Base-by-base conservation (phyloP, 768 basidiomycete genomes). In the Infundibulicybe gibba region DNA sequence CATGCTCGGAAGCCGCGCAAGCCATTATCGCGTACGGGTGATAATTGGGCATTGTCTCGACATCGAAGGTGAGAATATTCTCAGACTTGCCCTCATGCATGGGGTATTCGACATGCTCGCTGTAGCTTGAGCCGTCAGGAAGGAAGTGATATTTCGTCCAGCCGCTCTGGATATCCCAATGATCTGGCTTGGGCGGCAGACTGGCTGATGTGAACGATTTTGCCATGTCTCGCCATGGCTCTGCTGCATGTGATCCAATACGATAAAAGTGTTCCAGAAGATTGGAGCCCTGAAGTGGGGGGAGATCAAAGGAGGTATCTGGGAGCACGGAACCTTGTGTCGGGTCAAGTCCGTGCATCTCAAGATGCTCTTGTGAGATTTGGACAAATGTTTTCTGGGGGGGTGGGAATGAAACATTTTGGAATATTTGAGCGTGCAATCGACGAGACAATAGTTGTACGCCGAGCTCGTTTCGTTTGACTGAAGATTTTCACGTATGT, bases 201-300 rank as follows among this genome's bases (percentile, higher is more conserved):
- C 72, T 43, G 21, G 66, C 63, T 6, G 63, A 56, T 2, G 80
- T 72, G 54, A 91, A 80, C 6, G 67, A 59, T 47, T 80, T 72
- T 4, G 91, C 81, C 45, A 94, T 72, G 5, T 74, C 61, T 10
- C 91, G 72, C 79, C 90, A 94, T 2, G 94, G 94, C 58, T 89
- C 76, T 6, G 90, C 80, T 1, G 77, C 72, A 17, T 73, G 67
- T 2, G 66, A 51, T 14, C 93, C 95, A 34, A 99, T 79, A 41
- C 77, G 75, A 55, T 90, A 76, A 66, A 98, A 98, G 64, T 99
- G 97, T 56, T 94, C 83, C 48, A 89, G 80, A 48, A 97, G 79
- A 50, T 83, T 84, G 8, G 67, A 52, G 8, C 94, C 95, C 66
- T 90, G 87, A 2, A 99, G 71, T 1, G 78, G 77, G 2, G 95